Base-by-base conservation (phyloP, 805 yeast species). In the Zygotorulaspora chibaensis region DNA sequence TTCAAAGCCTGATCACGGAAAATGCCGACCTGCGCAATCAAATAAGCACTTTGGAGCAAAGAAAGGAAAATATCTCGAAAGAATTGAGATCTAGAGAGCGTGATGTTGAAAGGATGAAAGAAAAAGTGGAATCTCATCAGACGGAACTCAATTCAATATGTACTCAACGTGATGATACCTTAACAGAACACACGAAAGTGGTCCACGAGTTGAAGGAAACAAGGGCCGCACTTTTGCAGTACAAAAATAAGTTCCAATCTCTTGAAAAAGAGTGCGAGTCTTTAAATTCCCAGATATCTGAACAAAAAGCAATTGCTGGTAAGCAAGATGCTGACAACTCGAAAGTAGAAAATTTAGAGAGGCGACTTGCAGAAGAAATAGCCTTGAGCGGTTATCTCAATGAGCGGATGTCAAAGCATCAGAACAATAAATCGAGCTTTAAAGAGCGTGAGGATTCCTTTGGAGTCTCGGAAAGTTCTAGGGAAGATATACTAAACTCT, bases 11-110 rank as follows among this genome's bases (percentile, higher is more conserved):
- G 18, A 57, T 72, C 1, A 64, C 63, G 2, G 84, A 76, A 47
- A 79, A 78, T 51, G 63, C 63, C 23, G 63, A 58, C n/a, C 57
- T 79, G 13, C 63, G 72, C 30, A 58, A 55, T 8, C 70, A 73
- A 45, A 42, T 80, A n/a, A 61, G 63, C 8, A 48, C 61, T 6
- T 57, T 71, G 15, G 71, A 69, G 40, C 61, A 61, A 15, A 67
- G 74, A 1, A 61, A 70, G 7, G 48, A 61, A 2, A 70, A 67
- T 37, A 60, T 67, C 36, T 69, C 59, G 27, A 58, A 61, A 3
- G 66, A 67, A 7, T 53, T 74, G 15, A 54, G 61, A 15, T 54
- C 60, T 5, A 74, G 69, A 41, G 70, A 69, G 30, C 48, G 48
- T 8, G 73, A 74, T 41, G 45, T 73, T 10, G 50, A 54, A 13